Conservation (phyloP, 108 stramenopile genomes). For the Nitzschia sp. region DNA sequence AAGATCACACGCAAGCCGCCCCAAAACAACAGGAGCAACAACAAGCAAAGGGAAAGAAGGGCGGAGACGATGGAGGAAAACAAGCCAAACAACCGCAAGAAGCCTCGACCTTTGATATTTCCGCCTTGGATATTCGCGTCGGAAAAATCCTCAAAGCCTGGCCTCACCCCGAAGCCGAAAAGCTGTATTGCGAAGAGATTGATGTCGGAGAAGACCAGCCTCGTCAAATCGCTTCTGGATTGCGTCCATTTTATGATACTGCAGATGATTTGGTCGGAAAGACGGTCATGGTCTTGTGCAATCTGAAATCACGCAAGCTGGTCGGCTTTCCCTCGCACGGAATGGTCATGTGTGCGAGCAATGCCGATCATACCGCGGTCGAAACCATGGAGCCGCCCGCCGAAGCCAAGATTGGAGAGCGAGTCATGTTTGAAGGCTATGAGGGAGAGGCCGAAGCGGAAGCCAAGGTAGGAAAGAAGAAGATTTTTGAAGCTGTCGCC, state of each 20-base stretch:
- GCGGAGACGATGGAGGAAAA: conserved; percentile 8
- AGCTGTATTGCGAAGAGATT: conserved; percentile 96
- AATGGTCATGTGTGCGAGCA: conserved; percentile 91
- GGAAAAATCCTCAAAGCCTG: conserved; percentile 92
- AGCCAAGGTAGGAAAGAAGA: conserved; percentile 90
- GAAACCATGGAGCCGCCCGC: conserved; percentile 83
- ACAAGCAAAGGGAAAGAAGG: conserved; percentile 10
- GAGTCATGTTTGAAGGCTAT: conserved; percentile 72
- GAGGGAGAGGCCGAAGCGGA: conserved; percentile 79
- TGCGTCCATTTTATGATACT: conserved; percentile 85
- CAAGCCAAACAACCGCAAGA: conserved; percentile 17
- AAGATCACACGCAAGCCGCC: conserved; percentile 10
- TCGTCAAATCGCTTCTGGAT: conserved; percentile 93
- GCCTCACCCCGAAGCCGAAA: conserved; percentile 95
- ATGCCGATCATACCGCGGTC: conserved; percentile 75
- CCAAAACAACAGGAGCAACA: conserved; percentile 23
- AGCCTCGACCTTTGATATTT: conserved; percentile 47
- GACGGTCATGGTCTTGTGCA: conserved; percentile 92
- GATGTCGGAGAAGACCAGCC: conserved; percentile 90
- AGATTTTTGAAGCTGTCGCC: conserved; percentile 82
- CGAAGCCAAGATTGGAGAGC: conserved; percentile 76
- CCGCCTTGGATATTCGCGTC: conserved; percentile 90
- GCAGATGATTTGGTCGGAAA: conserved; percentile 82
- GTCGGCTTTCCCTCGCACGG: conserved; percentile 91
- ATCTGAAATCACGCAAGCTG: conserved; percentile 89